Evolutionary conservation across 108 stramenopile genomes (phyloP).

Genomic region (Pseudonitzschia multiseries): DNA sequence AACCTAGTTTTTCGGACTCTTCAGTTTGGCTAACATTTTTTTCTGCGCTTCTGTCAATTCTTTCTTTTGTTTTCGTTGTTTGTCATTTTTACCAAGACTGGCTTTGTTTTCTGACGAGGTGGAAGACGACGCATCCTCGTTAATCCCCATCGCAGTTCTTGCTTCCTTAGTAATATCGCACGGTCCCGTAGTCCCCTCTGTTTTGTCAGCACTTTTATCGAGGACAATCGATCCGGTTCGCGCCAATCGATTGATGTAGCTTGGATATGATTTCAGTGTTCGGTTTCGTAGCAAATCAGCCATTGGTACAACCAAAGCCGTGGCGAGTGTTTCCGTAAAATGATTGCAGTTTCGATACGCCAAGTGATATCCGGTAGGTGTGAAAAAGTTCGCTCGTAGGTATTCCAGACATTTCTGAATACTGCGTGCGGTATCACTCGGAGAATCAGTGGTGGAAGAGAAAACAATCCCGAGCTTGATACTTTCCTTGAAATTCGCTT

Average conservation of each 20-base stretch:
- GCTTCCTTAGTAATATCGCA: constrained; percentile 12
- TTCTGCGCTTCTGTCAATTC: constrained; percentile 14
- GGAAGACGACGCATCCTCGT: neutral
- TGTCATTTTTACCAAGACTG: neutral
- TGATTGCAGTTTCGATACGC: constrained; percentile 24
- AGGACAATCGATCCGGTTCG: constrained; percentile 18
- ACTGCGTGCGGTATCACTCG: neutral
- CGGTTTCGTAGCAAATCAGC: neutral
- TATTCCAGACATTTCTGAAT: constrained; percentile 1
- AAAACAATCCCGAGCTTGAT: constrained; percentile 14
- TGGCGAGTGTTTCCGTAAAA: constrained; percentile 29
- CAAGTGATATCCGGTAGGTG: constrained; percentile 20
- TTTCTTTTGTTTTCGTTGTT: constrained; percentile 11
- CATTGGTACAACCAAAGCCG: constrained; percentile 15
- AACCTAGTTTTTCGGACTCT: constrained; percentile 1
- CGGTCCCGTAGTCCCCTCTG: neutral
- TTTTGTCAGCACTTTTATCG: constrained; percentile 4
- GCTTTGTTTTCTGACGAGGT: neutral
- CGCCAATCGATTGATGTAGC: constrained; percentile 31
- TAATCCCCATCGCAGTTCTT: neutral
- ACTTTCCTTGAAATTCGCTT: constrained; percentile 21
- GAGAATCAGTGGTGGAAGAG: constrained; percentile 7
- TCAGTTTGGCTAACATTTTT: constrained; percentile 3
- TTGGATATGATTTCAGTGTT: constrained; percentile 17
- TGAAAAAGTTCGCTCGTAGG: neutral